Base-by-base conservation (phyloP, 495 filamentous ascomycete species). In the Patellaria atrata region DNA sequence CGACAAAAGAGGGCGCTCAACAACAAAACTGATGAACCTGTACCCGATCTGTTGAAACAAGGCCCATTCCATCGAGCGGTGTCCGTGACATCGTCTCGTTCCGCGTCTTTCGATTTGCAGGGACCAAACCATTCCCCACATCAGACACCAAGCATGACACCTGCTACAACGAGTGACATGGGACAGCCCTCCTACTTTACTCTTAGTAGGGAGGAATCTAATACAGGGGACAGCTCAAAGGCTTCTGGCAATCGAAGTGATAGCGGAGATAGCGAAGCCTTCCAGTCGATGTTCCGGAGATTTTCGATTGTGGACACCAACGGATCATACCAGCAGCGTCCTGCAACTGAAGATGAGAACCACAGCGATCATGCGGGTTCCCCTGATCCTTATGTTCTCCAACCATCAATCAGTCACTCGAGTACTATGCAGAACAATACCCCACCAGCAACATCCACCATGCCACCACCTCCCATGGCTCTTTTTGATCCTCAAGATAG, bases 401-500 rank as follows among this genome's bases (percentile, higher is more conserved):
- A 77, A 3, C 66, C 59, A 14, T 69, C 68, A 2, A 58, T 63
- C 14, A 80, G 45, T 26, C 40, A 54, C 2, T 35, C 43, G 12
- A 44, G 30, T 25, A n/a, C 19, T 29, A 41, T 49, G 11, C 43
- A 40, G 17, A 57, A 55, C 40, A 60, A 54, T 38, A 76, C 71
- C 0, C 82, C 84, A 15, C 76, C 84, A 8, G 75, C 75, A 39
- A 67, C 77, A 2, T 41, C 45, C 14, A 66, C 61, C 30, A 94
- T 96, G 84, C 73, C 83, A 45, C 89, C 89, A 13, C 89, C 87
- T 25, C 77, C 84, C 22, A 89, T 94, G 83, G 83, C 89, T 13
- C 68, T 97, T 8, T 96, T 94, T 51, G 87, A 96, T 50, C 89
- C 89, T 0, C 79, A 91, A 49, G 89, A 97, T 47, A 85, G 74